These are phyloP conservation scores for Rhododendron simsii DNA, from an alignment of 148 eudicot species.

Conservation along the genomic window DNA sequence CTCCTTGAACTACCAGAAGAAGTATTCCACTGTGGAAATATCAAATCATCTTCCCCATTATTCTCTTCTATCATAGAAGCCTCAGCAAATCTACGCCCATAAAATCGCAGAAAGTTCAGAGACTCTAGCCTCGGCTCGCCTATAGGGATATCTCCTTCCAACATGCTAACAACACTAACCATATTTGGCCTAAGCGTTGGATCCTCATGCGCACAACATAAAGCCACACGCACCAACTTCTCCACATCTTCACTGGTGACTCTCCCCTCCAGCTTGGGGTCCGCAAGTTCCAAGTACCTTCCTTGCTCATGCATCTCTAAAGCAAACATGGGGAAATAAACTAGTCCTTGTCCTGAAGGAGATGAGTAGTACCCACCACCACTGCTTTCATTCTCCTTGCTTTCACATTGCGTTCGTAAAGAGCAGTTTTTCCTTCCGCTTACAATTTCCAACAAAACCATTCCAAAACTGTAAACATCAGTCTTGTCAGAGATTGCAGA, in stretches of 20 bases:
- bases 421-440: constrained; percentile 55
- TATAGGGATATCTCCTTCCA: constrained; percentile 53
- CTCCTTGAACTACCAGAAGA: constrained; percentile 16
- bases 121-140: constrained; percentile 45
- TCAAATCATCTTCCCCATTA: constrained; percentile 13
- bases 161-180: constrained; percentile 62
- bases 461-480: constrained; percentile 89
- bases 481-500: constrained; percentile 77
- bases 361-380: constrained; percentile 32
- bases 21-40: constrained; percentile 21
- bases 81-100: constrained; percentile 66
- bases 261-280: constrained; percentile 62
- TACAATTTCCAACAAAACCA: constrained; percentile 52
- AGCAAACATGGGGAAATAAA: constrained; percentile 70
- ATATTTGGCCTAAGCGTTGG: constrained; percentile 63
- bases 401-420: constrained; percentile 31
- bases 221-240: constrained; percentile 55
- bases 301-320: constrained; percentile 76
- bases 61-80: constrained; percentile 37
- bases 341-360: constrained; percentile 29
- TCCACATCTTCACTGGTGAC: constrained; percentile 54
- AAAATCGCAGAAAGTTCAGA: constrained; percentile 62
- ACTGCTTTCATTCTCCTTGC: constrained; percentile 34
- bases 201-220: constrained; percentile 80
- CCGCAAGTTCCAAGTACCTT: constrained; percentile 67